These are phyloP conservation scores for Neonectria neomacrospora DNA, from an alignment of 2,329 filamentous ascomycete species.

Conservation along the genomic window DNA sequence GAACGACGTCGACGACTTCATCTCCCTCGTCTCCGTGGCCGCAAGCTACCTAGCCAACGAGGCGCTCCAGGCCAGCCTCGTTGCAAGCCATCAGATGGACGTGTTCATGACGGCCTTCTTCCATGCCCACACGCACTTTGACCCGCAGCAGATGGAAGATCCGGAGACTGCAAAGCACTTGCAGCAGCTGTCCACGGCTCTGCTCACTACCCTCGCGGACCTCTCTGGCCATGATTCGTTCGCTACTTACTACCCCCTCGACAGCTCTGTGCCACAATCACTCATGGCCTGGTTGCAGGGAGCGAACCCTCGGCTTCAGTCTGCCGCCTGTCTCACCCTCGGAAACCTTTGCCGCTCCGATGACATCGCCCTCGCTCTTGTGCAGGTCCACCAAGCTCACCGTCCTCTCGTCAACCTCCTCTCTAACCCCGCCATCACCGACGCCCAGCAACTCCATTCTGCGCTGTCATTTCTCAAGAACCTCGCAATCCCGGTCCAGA, in stretches of 20 bases:
- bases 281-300: slow-evolving; percentile 61
- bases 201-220: slow-evolving; percentile 64
- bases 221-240: slow-evolving; percentile 64
- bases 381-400: slow-evolving; percentile 55
- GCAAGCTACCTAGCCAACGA: slow-evolving; percentile 66
- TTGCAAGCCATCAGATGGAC: slow-evolving; percentile 53
- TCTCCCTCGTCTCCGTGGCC: slow-evolving; percentile 62
- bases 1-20: slow-evolving; percentile 65
- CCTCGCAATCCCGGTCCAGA: slow-evolving; percentile 66
- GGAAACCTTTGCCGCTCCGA: slow-evolving; percentile 72
- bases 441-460: slow-evolving; percentile 66
- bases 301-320: slow-evolving; percentile 58
- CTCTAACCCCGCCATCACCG: slow-evolving; percentile 51
- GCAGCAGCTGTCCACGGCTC: slow-evolving; percentile 59
- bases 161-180: slow-evolving; percentile 58
- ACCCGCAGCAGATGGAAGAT: slow-evolving; percentile 54
- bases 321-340: slow-evolving; percentile 68
- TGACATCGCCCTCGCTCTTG: slow-evolving; percentile 61
- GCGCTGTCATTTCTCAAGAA: slow-evolving; percentile 72
- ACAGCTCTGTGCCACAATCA: slow-evolving; percentile 54
- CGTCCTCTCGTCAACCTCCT: slow-evolving; percentile 60
- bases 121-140: slow-evolving; percentile 58
- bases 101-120: slow-evolving; percentile 61
- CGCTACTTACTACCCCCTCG: slow-evolving; percentile 53
- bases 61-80: slow-evolving; percentile 60